Evolutionary conservation across 2,329 filamentous ascomycete species (phyloP), one percentile per base, ranked within the genome.

Genomic region (Coniochaeta ligniaria): DNA sequence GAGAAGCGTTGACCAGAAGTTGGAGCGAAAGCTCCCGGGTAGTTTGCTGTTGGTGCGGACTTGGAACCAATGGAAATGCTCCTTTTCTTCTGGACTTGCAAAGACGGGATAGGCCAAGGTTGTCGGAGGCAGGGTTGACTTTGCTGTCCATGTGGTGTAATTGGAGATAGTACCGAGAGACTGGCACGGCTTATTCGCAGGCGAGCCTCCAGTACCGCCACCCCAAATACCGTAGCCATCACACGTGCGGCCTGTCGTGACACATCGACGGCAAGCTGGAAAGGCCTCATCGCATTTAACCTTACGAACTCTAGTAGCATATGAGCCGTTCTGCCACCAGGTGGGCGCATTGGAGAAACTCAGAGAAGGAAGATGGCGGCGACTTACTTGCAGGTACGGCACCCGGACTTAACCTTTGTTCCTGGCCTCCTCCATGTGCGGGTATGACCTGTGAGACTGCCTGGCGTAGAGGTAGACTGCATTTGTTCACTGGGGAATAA

Each of bases 211-310:
- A 7, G 17, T 35, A 20, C 52, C 52, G 52, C 52, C 52, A 35
- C 52, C 52, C 52, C 52, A 56, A 35, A 56, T 36, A 12, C 52
- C 52, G 16, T 72, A 72, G 14, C 70, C 70, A 58, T 71, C 70
- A 56, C 70, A 72, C 9, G 62, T 68, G 11, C 70, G 66, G 3
- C 70, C 70, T 6, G 70, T 70, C 47, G 67, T 69, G 22, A 65
- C 67, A 58, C 70, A 72, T 33, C 69, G 65, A 24, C 64, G 50
- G 58, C 70, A 72, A 5, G 65, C 67, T 9, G 70, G 70, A 33
- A 70, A 70, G 28, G 64, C 66, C 60, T 72, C 70, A 58, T 68
- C 70, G 59, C 70, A 72, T 59, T 72, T 72, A 7, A 72, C 66
- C 31, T 70, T 67, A 20, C 70, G 69, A 38, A 71, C 67, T 50